Evolutionary conservation across 345 rosid species (phyloP), one percentile per base, ranked within the genome.

Genomic region (Aquilaria malaccensis): DNA sequence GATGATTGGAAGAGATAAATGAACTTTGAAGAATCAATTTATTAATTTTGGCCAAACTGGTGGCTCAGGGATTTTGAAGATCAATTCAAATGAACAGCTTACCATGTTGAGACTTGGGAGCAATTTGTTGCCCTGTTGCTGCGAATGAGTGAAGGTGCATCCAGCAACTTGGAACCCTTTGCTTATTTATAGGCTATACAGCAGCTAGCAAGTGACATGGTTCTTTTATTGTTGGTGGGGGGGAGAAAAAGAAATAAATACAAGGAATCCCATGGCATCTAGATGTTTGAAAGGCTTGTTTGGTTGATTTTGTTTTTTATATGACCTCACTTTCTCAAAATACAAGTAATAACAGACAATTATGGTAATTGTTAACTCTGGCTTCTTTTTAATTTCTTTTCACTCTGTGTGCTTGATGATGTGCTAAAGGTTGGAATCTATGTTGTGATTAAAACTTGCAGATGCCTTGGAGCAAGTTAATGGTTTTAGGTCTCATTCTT

Each of bases 251-350:
- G 13, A 32, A 52, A 30, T 41, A 50, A 13, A 31, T 7, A 57
- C 32, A 70, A 56, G 72, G 77, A 59, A 71, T 74, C 71, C 47
- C 33, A 51, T 31, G 72, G 76, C 70, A 53, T 60, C 56, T 58
- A 33, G 14, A 57, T 3, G 13, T 63, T 32, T 62, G 58, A 52
- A 37, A 30, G 56, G 29, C 58, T 15, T 51, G 12, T 4, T 22
- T 13, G 55, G 53, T 30, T 60, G 47, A 22, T 13, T 58, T 47
- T 60, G 66, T 57, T 15, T 29, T n/a, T 55, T 70, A 33, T 32
- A 41, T 11, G 7, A 56, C 72, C 29, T 43, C 32, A 11, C 43
- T 45, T 50, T 52, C 58, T 59, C 52, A 29, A 46, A 6, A 45
- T 15, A 48, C 52, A 30, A 11, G 9, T 49, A 49, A 49, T 4